Evolutionary conservation across 345 rosid species (phyloP).

Genomic region (sweet orange (Citrus sinensis)): DNA sequence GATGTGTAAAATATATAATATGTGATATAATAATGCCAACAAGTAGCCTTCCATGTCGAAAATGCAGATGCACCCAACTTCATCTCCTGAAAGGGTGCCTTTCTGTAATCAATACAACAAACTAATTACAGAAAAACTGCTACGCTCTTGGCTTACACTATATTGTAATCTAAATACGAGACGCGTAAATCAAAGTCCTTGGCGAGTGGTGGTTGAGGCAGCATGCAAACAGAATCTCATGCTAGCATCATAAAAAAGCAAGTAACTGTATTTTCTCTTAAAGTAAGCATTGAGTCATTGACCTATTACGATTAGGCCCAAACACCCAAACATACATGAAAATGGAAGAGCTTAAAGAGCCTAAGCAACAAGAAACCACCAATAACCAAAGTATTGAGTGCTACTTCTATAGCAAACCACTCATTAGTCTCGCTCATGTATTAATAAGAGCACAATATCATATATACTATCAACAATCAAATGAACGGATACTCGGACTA

Average conservation of each 20-base stretch:
- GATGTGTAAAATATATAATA: not conserved
- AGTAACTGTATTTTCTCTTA: not conserved
- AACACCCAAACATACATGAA: not conserved
- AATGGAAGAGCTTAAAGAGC: not conserved
- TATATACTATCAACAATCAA: not conserved
- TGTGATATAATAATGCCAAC: not conserved
- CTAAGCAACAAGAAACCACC: not conserved
- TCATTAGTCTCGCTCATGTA: not conserved
- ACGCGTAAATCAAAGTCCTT: not conserved
- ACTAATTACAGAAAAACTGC: not conserved
- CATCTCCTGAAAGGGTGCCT: not conserved
- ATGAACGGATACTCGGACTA: not conserved
- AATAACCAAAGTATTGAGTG: not conserved
- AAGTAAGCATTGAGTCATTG: not conserved
- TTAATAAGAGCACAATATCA: not conserved
- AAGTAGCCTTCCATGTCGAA: not conserved
- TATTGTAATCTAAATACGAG: not conserved
- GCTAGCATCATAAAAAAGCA: not conserved
- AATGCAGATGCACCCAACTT: not conserved
- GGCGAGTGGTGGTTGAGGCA: not conserved
- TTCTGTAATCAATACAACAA: too few relatives aligned
- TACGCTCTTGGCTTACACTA: not conserved
- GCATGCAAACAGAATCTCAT: not conserved
- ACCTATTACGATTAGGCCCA: not conserved
- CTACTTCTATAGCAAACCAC: not conserved